Evolutionary conservation across 2,329 filamentous ascomycete species (phyloP), one percentile per base, ranked within the genome.

Genomic region (Xylaria sp.): DNA sequence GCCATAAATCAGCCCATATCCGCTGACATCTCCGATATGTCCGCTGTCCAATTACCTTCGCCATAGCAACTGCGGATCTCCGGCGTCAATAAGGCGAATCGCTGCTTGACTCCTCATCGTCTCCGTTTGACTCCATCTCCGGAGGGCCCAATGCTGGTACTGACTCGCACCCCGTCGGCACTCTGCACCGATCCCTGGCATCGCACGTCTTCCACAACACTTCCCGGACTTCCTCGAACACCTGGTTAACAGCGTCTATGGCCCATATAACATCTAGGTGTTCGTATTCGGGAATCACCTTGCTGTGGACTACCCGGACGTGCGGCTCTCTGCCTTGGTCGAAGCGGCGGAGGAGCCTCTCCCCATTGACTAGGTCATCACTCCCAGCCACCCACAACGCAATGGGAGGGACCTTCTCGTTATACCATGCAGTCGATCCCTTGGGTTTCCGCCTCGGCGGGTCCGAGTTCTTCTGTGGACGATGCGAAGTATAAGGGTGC

Each of bases 231-330:
- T 96, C 93, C 58, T 80, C 83, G 4, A 93, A 95, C 0, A 97
- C 91, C 74, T 94, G 86, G 48, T 94, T 88, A 15, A 93, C 86
- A 0, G 88, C 87, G 72, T 97, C 93, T 82, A 97, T 92, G 0
- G 93, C 93, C 94, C 94, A 97, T 37, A 98, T 87, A 1, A 97
- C 92, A 77, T 97, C 94, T 4, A 98, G 83, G 76, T 98, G 94
- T 78, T 97, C 94, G 74, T 97, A 96, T 47, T 90, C 91, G 2
- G 91, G 87, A 43, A 97, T 90, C 21, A 96, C 81, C 73, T 92
- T 96, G 65, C 85, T 85, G 76, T 97, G 91, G 4, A 97, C 91
- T 4, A 97, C 79, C 38, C 84, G 81, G 8, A 96, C 92, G 71
- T 92, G 82, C 1, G 94, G 94, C 75, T 98, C 94, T 25, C 91